Percentiles rank a stretch among this genome's conserved stretches.
These are phyloP conservation scores for Aspergillus neoniger DNA, from an alignment of 2,329 filamentous ascomycete genomes.

Conservation along the genomic window DNA sequence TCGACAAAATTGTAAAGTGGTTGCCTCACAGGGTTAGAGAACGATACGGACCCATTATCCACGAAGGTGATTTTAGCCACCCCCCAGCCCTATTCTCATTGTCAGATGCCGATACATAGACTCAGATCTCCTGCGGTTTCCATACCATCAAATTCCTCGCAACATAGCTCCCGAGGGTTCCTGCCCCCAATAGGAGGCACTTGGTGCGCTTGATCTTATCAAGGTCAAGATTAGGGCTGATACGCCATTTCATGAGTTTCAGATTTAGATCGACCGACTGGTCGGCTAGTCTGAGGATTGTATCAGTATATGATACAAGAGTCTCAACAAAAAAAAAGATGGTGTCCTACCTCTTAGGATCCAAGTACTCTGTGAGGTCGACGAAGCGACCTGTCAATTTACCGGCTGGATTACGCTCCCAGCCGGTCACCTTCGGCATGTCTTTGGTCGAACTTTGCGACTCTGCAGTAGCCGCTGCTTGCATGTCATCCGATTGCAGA, in stretches of 20 bases:
- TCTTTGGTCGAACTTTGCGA: constrained; percentile 14
- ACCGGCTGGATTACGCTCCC: constrained; percentile 80
- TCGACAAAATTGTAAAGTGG: constrained; percentile 89
- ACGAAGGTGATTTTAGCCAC: constrained; percentile 94
- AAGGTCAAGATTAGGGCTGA: constrained; percentile 83
- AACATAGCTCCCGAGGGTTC: constrained; percentile 91
- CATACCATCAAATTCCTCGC: constrained; percentile 76
- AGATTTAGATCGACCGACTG: constrained; percentile 94
- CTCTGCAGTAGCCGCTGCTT: constrained; percentile 33
- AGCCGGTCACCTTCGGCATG: constrained; percentile 90
- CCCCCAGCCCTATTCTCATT: constrained; percentile 69
- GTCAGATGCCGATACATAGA: not conserved
- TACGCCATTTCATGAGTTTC: constrained; percentile 98
- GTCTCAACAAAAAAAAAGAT: not conserved
- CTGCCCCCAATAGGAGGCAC: constrained; percentile 87
- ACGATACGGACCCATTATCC: constrained; percentile 90
- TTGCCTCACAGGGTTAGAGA: constrained; percentile 93
- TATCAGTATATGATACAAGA: constrained; percentile 3
- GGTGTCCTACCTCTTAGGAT: constrained; percentile 64
- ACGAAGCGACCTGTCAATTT: constrained; percentile 78
- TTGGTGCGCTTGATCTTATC: constrained; percentile 86
- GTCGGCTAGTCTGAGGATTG: constrained; percentile 66
- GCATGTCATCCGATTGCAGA: constrained; percentile 47
- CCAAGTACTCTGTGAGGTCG: constrained; percentile 90
- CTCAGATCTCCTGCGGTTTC: not conserved